Base-by-base conservation (phyloP, 2,329 filamentous ascomycete species). In the Fusarium sacchari region DNA sequence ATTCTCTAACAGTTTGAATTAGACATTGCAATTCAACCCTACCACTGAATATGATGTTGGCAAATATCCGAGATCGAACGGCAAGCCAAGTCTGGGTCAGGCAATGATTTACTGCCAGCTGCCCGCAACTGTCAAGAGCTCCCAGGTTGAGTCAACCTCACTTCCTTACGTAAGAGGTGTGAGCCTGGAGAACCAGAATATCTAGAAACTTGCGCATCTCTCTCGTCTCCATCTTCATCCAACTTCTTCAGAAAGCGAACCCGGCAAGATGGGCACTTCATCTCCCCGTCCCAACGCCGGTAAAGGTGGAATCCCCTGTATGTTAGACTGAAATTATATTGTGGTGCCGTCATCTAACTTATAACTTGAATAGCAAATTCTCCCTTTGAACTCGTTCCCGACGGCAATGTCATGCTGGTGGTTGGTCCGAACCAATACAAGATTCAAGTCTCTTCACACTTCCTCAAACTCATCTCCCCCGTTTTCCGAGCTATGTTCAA, bases 391-490 rank as follows among this genome's bases (percentile, higher is more conserved):
- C n/a, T n/a, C 9, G 30, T 30, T 30, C 9, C 24, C 1, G 24
- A 63, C 7, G 60, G 64, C 15, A 46, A 68, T 37, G 36, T 56
- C 0, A 10, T 67, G 18, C 47, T 68, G 8, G 55, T 67, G 26
- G 63, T 61, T 17, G 62, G 63, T 7, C 36, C 30, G 0, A 14
- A 32, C 3, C 11, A 43, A 11, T 9, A 26, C 3, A 44, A n/a
- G 24, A 60, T 68, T 4, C 42, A 55, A 9, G 8, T 68, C 10
- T 34, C 40, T 11, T 40, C 56, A 10, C 30, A 30, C 1, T 53
- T 68, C 30, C 62, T 68, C 7, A 46, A 40, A 4, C n/a, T 0
- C 0, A 28, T 60, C 17, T 68, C 65, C 0, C 65, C 53, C 6
- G 40, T 68, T 3, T 60, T 67, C 15, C 17, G 15, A 20, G 52